A percentile compares a stretch with the other conserved stretches of the same genome.
Evolutionary conservation across 495 filamentous ascomycete species (phyloP).

Genomic region (Aspergillus cristatus): DNA sequence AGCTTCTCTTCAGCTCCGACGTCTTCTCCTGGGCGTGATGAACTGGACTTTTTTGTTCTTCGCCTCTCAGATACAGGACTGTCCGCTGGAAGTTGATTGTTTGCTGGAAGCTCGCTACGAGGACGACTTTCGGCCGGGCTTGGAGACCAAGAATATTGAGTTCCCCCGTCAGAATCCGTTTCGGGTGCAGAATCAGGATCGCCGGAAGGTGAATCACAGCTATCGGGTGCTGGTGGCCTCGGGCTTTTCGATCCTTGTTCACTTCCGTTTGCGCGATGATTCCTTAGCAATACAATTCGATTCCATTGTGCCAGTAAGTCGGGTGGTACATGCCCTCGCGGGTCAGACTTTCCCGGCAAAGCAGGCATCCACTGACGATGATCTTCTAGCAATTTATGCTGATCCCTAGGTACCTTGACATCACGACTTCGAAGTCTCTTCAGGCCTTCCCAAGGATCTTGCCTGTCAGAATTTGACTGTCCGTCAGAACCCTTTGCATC

Average conservation of each 20-base stretch:
- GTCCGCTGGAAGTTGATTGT: not conserved
- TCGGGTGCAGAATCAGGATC: conserved; percentile 1
- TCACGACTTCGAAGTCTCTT: conserved; percentile 33
- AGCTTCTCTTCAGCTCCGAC: too few relatives aligned
- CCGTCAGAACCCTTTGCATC: not conserved
- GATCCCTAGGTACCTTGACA: conserved; percentile 49
- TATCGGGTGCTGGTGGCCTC: conserved; percentile 1
- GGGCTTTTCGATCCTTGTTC: not conserved
- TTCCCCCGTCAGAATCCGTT: conserved; percentile 1
- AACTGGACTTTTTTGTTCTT: not conserved
- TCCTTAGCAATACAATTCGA: conserved; percentile 22
- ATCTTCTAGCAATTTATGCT: conserved; percentile 47
- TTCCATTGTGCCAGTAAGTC: conserved; percentile 28
- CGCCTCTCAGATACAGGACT: not conserved
- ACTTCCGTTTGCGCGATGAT: not conserved
- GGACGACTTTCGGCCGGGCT: not conserved
- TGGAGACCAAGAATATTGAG: not conserved
- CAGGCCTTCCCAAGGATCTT: conserved; percentile 30
- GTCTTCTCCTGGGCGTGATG: conserved; percentile 4
- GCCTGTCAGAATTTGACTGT: not conserved
- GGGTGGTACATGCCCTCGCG: conserved; percentile 29
- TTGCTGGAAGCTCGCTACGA: not conserved
- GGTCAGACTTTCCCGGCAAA: conserved; percentile 10
- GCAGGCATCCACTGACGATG: conserved; percentile 38
- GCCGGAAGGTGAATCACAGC: not conserved